Evolutionary conservation across 305 asterid genomes (phyloP).

Genomic region (Caryopteris hybrid): DNA sequence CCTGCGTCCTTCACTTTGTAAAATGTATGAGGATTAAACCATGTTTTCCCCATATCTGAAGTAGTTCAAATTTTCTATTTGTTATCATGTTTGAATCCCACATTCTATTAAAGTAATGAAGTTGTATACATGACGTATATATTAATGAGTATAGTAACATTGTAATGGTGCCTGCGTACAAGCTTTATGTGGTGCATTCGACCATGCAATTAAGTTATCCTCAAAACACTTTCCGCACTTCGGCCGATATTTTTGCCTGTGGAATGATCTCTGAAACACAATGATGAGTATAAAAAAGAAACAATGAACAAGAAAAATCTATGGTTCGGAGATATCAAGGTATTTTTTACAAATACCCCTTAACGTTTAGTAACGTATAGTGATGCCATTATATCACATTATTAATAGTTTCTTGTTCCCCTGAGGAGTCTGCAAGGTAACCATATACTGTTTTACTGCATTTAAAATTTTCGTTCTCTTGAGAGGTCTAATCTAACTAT

Average conservation of each 20-base stretch:
- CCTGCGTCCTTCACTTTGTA: too few relatives aligned
- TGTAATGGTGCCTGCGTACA: too few relatives aligned
- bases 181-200: too few relatives aligned
- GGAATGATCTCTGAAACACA: not conserved
- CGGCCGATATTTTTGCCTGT: too few relatives aligned
- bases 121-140: too few relatives aligned
- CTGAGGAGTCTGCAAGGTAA: not conserved
- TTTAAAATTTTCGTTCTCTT: not conserved
- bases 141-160: too few relatives aligned
- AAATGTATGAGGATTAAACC: too few relatives aligned
- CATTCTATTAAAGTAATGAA: too few relatives aligned
- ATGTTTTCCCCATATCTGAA: too few relatives aligned
- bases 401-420: slow-evolving; percentile 1
- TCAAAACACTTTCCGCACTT: too few relatives aligned
- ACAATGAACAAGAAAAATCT: not conserved
- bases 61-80: too few relatives aligned
- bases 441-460: not conserved
- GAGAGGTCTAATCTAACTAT: not conserved
- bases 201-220: not conserved
- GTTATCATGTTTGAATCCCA: too few relatives aligned
- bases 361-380: not conserved
- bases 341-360: not conserved
- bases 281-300: not conserved
- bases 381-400: not conserved
- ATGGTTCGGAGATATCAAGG: not conserved